These are phyloP conservation scores for Alternaria rosae DNA, from an alignment of 2,329 filamentous ascomycete genomes.

Conservation along the genomic window DNA sequence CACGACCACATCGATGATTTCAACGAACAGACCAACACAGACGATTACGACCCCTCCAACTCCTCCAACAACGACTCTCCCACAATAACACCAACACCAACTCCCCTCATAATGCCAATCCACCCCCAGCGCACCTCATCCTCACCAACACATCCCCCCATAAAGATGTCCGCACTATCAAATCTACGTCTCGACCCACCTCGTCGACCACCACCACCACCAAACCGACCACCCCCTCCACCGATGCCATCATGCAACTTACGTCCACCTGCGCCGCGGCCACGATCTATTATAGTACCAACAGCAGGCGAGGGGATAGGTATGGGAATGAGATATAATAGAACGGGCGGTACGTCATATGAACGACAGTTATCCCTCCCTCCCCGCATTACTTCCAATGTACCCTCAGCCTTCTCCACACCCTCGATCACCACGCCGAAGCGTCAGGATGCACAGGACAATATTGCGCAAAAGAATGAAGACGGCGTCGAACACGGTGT, in stretches of 20 bases:
- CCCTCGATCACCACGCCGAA: too few species aligned
- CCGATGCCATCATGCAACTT: background rate
- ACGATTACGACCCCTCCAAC: background rate
- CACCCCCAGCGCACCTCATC: background rate
- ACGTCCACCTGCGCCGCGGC: background rate
- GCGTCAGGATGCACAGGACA: too few species aligned
- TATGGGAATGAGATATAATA: too few species aligned
- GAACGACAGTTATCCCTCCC: too few species aligned
- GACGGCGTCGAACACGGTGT: too few species aligned
- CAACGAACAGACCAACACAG: too few species aligned
- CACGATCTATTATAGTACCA: too few species aligned
- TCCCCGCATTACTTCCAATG: too few species aligned
- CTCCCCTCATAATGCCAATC: background rate
- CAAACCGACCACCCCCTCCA: accelerated
- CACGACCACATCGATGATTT: background rate
- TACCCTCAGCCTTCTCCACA: too few species aligned
- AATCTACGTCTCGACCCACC: background rate
- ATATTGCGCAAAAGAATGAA: too few species aligned
- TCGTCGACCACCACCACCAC: background rate
- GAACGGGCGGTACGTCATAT: too few species aligned
- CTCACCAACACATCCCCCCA: background rate
- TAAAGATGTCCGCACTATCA: background rate
- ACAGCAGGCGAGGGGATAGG: background rate
- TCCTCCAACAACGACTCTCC: background rate
- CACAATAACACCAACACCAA: background rate